Percentiles rank a stretch among this genome's conserved stretches.
Evolutionary conservation across 768 basidiomycete genomes (phyloP).

Genomic region (Auricularia heimuer): DNA sequence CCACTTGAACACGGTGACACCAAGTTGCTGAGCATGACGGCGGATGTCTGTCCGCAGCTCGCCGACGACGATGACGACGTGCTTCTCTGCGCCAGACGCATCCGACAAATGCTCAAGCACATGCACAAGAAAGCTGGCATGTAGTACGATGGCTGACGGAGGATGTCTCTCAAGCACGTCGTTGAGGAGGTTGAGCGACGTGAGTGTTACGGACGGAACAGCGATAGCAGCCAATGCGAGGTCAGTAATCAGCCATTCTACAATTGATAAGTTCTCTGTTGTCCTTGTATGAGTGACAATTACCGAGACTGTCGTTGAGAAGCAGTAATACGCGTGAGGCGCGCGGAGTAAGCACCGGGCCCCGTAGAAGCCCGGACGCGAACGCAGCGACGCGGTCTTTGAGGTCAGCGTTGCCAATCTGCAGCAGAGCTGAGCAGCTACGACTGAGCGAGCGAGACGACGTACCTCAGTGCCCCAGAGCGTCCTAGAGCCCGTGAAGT

Average conservation of each 20-base stretch:
- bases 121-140: conserved; percentile 52
- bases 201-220: conserved; percentile 56
- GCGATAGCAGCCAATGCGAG: conserved; percentile 66
- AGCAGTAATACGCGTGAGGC: conserved; percentile 65
- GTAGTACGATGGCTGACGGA: conserved; percentile 66
- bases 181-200: conserved; percentile 50
- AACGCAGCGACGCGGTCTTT: conserved; percentile 62
- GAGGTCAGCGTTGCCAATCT: conserved; percentile 69
- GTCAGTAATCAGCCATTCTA: conserved; percentile 74
- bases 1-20: conserved; percentile 44
- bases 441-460: neutral
- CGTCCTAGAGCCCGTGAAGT: conserved; percentile 56
- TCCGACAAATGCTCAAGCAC: conserved; percentile 69
- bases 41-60: conserved; percentile 39
- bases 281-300: conserved; percentile 11
- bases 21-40: conserved; percentile 24
- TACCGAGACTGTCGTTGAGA: conserved; percentile 71
- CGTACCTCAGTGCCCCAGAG: conserved; percentile 72
- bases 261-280: conserved; percentile 5
- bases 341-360: conserved; percentile 43
- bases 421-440: conserved; percentile 1
- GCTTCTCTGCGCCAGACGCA: conserved; percentile 34
- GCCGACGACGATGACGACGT: conserved; percentile 65
- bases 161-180: conserved; percentile 53
- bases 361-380: conserved; percentile 58